These are phyloP conservation scores for Carex kokanica DNA, from an alignment of 176 grass and related monocot species.

Conservation along the genomic window DNA sequence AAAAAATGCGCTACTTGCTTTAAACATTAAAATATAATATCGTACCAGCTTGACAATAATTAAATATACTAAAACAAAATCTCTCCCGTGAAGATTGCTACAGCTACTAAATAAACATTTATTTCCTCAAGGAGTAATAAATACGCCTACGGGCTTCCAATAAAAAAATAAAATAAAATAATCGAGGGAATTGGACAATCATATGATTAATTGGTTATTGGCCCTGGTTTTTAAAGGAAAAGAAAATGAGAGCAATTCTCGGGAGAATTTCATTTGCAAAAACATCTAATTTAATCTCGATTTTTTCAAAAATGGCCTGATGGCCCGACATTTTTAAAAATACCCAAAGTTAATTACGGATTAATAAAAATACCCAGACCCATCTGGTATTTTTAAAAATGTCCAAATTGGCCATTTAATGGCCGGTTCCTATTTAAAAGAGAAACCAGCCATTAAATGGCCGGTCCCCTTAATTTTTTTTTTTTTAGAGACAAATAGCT, in stretches of 20 bases:
- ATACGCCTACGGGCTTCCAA: no score
- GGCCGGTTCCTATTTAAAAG: no score
- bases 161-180: no score
- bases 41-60: not conserved
- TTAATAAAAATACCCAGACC: no score
- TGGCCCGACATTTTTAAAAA: no score
- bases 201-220: not conserved
- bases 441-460: no score
- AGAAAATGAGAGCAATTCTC: not conserved
- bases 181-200: not conserved
- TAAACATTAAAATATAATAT: not conserved
- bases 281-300: not conserved
- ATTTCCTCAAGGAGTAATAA: not conserved
- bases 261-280: not conserved
- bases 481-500: no score
- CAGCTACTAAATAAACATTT: not conserved
- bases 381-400: no score
- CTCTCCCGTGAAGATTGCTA: conserved; percentile 8
- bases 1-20: not conserved
- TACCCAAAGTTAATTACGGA: no score
- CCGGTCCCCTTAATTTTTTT: no score
- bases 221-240: not conserved
- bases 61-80: not conserved
- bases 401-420: no score
- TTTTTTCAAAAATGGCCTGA: not conserved